Evolutionary conservation across 1,284 basidiomycete species (phyloP).

Genomic region (Ceratorhiza oryzae-sativae): DNA sequence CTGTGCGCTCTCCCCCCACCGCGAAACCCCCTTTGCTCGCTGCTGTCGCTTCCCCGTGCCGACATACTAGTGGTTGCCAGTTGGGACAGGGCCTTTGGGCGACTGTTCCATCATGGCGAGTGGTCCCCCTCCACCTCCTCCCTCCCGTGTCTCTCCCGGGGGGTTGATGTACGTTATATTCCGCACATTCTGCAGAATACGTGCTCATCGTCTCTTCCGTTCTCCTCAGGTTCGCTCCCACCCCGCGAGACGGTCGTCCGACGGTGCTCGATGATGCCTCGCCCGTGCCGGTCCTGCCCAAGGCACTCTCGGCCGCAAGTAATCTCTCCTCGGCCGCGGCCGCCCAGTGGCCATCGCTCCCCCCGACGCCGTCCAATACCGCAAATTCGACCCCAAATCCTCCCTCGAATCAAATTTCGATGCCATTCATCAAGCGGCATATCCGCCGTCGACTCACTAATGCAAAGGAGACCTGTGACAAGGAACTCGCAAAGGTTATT

Average conservation of each 20-base stretch:
- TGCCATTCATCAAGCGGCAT: conserved; percentile 92
- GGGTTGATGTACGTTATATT: conserved; percentile 25
- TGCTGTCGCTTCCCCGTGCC: background rate
- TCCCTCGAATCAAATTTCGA: conserved; percentile 65
- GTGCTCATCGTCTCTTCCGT: background rate
- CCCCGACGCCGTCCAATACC: conserved; percentile 33
- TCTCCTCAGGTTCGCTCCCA: conserved; percentile 28
- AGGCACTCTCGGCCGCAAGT: conserved; percentile 20
- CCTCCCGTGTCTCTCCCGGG: conserved; percentile 29
- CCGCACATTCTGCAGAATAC: background rate
- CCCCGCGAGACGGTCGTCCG: conserved; percentile 23
- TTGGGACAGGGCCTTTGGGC: conserved; percentile 36
- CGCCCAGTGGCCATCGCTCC: conserved; percentile 38
- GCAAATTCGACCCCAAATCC: conserved; percentile 30
- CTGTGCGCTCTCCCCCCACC: conserved; percentile 10
- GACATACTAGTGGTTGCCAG: conserved; percentile 2
- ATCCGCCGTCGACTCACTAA: conserved; percentile 91
- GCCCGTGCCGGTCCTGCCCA: conserved; percentile 33
- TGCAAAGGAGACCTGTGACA: conserved; percentile 95
- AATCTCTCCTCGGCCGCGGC: conserved; percentile 9
- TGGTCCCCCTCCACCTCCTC: conserved; percentile 22
- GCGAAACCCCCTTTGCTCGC: conserved; percentile 1
- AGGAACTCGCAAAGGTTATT: conserved; percentile 90
- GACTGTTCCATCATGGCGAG: conserved; percentile 28
- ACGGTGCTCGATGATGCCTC: conserved; percentile 21